These are phyloP conservation scores for Wickerhamomyces subpelliculosus DNA, from an alignment of 805 yeast species.

Conservation along the genomic window DNA sequence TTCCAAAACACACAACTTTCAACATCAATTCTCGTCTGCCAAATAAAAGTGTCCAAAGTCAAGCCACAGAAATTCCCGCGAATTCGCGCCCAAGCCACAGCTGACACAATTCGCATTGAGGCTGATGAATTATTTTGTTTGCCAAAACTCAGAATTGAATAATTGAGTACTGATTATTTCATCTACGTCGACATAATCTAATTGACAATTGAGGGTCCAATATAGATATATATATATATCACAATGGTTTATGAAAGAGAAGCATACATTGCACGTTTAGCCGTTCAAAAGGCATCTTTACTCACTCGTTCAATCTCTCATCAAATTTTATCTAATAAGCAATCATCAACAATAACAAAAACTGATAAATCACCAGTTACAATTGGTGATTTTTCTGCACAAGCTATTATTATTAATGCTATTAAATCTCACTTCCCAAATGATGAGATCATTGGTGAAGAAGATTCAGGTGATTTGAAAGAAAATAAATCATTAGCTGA, in stretches of 20 bases:
- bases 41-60: no score
- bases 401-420: conserved; percentile 85
- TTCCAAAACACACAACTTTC: no score
- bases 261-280: conserved; percentile 74
- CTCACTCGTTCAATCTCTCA: conserved; percentile 62
- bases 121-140: no score
- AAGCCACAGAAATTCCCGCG: no score
- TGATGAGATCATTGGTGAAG: conserved; percentile 93
- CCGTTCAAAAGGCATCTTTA: conserved; percentile 81
- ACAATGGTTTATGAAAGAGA: conserved; percentile 51
- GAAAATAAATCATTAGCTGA: conserved; percentile 41
- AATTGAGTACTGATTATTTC: no score
- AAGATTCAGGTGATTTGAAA: conserved; percentile 65
- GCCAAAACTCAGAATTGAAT: no score
- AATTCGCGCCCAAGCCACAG: no score
- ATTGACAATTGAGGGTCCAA: no score
- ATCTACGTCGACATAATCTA: no score
- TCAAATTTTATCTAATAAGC: conserved; percentile 41
- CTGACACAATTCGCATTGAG: no score
- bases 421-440: conserved; percentile 70
- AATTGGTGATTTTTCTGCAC: conserved; percentile 93
- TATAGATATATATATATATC: background rate
- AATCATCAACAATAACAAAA: conserved; percentile 60
- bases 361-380: conserved; percentile 93
- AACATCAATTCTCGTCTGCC: no score